Base-by-base conservation (phyloP, 2,329 filamentous ascomycete species). In the Plenodomus lindquistii region DNA sequence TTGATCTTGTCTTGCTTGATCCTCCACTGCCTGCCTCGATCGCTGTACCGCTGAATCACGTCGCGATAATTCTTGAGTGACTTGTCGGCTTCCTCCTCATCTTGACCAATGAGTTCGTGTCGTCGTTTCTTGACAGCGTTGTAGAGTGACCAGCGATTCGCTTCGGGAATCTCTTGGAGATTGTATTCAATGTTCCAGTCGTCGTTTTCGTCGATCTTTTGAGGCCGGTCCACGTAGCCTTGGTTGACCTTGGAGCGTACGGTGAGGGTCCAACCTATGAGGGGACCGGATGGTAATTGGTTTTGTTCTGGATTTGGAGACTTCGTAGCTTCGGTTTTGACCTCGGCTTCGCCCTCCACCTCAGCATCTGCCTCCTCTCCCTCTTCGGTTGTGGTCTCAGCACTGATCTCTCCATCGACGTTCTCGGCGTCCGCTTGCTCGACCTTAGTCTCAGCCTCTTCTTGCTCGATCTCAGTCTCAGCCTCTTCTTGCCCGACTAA, bases 171-270 rank as follows among this genome's bases (percentile, higher is more conserved):
- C 55, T 92, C 87, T 38, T 81, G 79, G 40, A 97, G 74, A 29
- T 85, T 80, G 71, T 96, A 97, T 60, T 94, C 84, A n/a, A 97
- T 76, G 0, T 75, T 70, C 92, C 92, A 97, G 7, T 75, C 63
- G 55, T 84, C 79, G 0, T 61, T 17, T 13, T 61, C 24, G 0
- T 42, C 70, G 38, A 86, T 67, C 0, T 77, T 59, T 1, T 72
- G 55, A 0, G 91, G 88, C 2, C 91, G 85, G 0, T 75, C 65
- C 1, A 90, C 82, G 44, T 81, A 80, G 11, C 75, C 44, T 16
- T 82, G 85, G 63, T 94, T 87, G 44, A 96, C 81, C 55, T 81
- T 83, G 75, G 89, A 94, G 56, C 83, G 83, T 41, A 90, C 76
- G 0, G 84, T 86, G 46, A 97, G 75, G 13, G 84, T 85, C 80